Base-by-base conservation (phyloP, 139 green algal genomes). In the Chlorella sp. region DNA sequence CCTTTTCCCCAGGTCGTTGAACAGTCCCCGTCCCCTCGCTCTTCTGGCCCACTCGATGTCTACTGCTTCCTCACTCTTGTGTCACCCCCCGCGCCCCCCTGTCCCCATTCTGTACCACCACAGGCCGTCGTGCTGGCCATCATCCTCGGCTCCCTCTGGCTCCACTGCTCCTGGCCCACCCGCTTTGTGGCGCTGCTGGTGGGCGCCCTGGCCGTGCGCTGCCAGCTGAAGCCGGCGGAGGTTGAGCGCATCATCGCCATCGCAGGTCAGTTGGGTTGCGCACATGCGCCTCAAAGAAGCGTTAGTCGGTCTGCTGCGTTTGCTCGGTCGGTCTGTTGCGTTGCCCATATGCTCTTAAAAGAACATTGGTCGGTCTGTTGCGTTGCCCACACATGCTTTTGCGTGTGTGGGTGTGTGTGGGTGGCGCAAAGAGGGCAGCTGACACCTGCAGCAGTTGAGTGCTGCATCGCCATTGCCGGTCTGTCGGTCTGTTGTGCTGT, bases 211-310 rank as follows among this genome's bases (percentile, higher is more conserved):
- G 83, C 76, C 19, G 81, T 93, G 60, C 86, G 92, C 64, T 94
- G 92, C 90, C 83, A 91, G 48, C 75, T 94, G 2, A 92, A 91
- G 71, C 90, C 90, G 9, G 76, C 86, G 40, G 92, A 94, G 71
- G 91, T 93, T 34, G 71, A 89, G 69, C 85, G 85, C 85, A 89
- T 89, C 85, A 71, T 75, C 34, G 71, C 69, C 71, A 83, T 89
- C 15, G 85, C 85, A 5, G 83, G 83, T 88, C 61, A 39, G 83
- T 87, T n/a, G n/a, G n/a, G 60, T 21, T 3, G 77, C 77, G 2
- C 37, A 57, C n/a, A n/a, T n/a, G n/a, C n/a, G n/a, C n/a, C n/a
- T n/a, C n/a, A n/a, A n/a, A n/a, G n/a, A n/a, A n/a, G n/a, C n/a
- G n/a, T n/a, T n/a, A n/a, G n/a, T n/a, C n/a, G n/a, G n/a, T n/a